A percentile compares a stretch with the other conserved stretches of the same genome.
Evolutionary conservation across 352 stramenopile genomes (phyloP).

Genomic region (Globisporangium rhizosaccharum): DNA sequence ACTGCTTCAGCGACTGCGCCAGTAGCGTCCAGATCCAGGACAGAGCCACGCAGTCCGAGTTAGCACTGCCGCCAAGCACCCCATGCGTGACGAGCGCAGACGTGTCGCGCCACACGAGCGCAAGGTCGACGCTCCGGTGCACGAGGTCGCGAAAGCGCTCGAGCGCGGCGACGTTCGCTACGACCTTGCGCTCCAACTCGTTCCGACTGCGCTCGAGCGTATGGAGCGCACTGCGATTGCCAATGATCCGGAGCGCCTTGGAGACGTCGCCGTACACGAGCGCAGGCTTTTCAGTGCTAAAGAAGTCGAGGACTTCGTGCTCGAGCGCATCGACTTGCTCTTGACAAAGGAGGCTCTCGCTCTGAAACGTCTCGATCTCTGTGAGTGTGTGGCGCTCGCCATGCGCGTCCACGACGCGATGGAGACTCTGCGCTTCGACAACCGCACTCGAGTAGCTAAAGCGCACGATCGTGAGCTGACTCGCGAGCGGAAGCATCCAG

Average conservation of each 20-base stretch:
- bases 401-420: slow-evolving; percentile 28
- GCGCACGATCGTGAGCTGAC: slow-evolving; percentile 33
- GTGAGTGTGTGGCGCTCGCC: slow-evolving; percentile 33
- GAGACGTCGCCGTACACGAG: slow-evolving; percentile 39
- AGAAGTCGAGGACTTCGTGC: slow-evolving; percentile 58
- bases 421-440: slow-evolving; percentile 23
- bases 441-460: slow-evolving; percentile 38
- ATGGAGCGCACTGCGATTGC: slow-evolving; percentile 41
- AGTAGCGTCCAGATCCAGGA: slow-evolving; percentile 41
- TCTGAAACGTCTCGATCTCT: slow-evolving; percentile 36
- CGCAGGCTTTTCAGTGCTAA: slow-evolving; percentile 30
- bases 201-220: slow-evolving; percentile 38
- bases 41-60: slow-evolving; percentile 4
- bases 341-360: slow-evolving; percentile 43
- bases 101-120: slow-evolving; percentile 30
- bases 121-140: slow-evolving; percentile 27
- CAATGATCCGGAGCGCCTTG: slow-evolving; percentile 55
- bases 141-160: slow-evolving; percentile 21
- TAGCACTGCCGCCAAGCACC: neutral
- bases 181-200: slow-evolving; percentile 33
- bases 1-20: slow-evolving; percentile 6
- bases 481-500: slow-evolving; percentile 40
- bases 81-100: slow-evolving; percentile 1
- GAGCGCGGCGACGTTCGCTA: slow-evolving; percentile 19
- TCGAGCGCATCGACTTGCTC: slow-evolving; percentile 56